These are phyloP conservation scores for Aspergillus sp. DNA, from an alignment of 2,329 filamentous ascomycete genomes.

Conservation along the genomic window DNA sequence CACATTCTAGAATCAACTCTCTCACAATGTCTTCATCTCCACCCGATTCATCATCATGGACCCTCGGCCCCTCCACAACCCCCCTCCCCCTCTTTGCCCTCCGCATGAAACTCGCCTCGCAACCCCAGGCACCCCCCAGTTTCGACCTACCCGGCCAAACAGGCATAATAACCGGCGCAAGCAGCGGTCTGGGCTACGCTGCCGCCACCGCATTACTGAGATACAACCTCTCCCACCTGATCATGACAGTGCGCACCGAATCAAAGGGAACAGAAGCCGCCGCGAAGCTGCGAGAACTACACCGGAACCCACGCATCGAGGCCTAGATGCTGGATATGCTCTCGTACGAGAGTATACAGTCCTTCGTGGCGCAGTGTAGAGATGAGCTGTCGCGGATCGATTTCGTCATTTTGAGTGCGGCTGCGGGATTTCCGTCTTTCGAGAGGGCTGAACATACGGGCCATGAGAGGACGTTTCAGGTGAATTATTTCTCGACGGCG, in stretches of 20 bases:
- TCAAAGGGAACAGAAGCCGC: not conserved
- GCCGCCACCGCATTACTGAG: not conserved
- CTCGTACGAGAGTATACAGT: not conserved
- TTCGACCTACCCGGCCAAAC: not conserved
- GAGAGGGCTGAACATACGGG: not conserved
- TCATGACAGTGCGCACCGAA: not conserved
- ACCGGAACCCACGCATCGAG: not conserved
- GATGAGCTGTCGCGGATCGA: not conserved
- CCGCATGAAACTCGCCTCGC: no score
- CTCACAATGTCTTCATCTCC: no score
- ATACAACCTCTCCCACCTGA: not conserved
- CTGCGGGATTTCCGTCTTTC: not conserved
- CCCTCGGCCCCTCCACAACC: no score
- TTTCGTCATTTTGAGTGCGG: not conserved
- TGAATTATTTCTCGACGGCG: constrained; percentile 40
- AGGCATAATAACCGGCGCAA: not conserved
- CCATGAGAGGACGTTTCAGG: constrained; percentile 40
- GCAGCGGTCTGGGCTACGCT: not conserved
- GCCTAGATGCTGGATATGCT: not conserved
- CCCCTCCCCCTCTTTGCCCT: no score
- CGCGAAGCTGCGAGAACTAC: not conserved
- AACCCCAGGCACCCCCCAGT: no score
- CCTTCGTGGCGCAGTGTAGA: not conserved
- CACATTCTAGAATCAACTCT: no score
- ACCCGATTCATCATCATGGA: no score